Evolutionary conservation across 768 basidiomycete species (phyloP).

Genomic region (Mycena galericulata): DNA sequence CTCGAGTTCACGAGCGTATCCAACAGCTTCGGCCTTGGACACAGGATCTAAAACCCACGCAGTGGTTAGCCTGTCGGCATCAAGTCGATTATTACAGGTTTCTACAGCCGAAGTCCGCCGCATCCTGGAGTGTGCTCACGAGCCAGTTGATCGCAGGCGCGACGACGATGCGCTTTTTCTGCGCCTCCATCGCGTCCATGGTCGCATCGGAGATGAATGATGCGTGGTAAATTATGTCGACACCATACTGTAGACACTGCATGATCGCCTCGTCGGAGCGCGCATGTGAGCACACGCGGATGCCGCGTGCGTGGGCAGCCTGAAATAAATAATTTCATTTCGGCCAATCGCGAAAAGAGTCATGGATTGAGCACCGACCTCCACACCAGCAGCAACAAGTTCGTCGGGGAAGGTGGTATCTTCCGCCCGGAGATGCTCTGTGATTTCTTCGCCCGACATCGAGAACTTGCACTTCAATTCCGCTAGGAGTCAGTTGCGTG

Average conservation of each 20-base stretch:
- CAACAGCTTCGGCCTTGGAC: constrained; percentile 35
- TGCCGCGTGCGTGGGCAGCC: constrained; percentile 47
- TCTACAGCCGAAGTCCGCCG: constrained; percentile 40
- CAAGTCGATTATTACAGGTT: no score
- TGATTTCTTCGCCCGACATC: constrained; percentile 53
- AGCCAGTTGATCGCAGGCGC: constrained; percentile 48
- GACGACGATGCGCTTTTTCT: constrained; percentile 49
- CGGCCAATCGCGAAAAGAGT: not conserved
- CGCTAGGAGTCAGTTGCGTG: not conserved
- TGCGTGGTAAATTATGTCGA: constrained; percentile 44
- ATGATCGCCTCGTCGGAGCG: constrained; percentile 48
- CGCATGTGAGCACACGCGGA: constrained; percentile 52
- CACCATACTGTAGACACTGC: constrained; percentile 50
- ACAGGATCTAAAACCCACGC: constrained; percentile 19
- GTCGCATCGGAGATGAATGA: constrained; percentile 51
- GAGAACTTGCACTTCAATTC: constrained; percentile 45
- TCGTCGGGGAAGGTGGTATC: constrained; percentile 49
- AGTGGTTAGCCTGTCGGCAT: not conserved
- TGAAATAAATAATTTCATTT: not conserved
- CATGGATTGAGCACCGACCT: constrained; percentile 26
- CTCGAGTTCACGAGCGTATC: constrained; percentile 47
- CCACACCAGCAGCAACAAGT: constrained; percentile 48
- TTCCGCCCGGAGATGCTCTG: constrained; percentile 48
- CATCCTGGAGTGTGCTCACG: constrained; percentile 41
- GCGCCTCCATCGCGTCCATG: constrained; percentile 50